Percentiles rank a stretch among this genome's conserved stretches.
Evolutionary conservation across 2,329 filamentous ascomycete genomes (phyloP).

Genomic region (Dactylonectria estremocensis): DNA sequence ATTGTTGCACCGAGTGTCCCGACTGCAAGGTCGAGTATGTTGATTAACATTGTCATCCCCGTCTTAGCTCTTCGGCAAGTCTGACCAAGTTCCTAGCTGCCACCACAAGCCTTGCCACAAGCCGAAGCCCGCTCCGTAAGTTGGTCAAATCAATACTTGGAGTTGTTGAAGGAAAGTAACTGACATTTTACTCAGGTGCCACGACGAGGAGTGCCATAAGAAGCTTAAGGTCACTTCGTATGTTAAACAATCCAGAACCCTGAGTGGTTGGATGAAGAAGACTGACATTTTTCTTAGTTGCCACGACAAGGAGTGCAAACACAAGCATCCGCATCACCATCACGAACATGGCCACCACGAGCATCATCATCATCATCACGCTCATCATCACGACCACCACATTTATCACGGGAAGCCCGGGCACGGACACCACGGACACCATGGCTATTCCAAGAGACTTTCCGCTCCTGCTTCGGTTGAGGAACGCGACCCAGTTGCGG

Average conservation of each 20-base stretch:
- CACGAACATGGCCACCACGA: no score
- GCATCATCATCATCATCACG: no score
- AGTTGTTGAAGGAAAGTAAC: background rate
- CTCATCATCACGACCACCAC: background rate
- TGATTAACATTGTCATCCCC: background rate
- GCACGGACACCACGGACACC: conserved; percentile 1
- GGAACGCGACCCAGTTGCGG: background rate
- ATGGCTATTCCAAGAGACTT: background rate
- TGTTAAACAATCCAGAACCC: no score
- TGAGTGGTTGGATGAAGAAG: no score
- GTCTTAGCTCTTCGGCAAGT: background rate
- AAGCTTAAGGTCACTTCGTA: no score
- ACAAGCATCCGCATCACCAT: no score
- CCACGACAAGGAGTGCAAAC: no score
- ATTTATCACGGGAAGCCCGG: no score
- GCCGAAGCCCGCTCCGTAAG: background rate
- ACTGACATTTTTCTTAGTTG: no score
- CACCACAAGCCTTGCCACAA: conserved; percentile 1
- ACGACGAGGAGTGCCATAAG: conserved; percentile 12
- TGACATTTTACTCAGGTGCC: conserved; percentile 12
- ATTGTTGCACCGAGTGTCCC: conserved; percentile 46
- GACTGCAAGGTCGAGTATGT: conserved; percentile 41
- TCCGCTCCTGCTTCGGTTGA: background rate
- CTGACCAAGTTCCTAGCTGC: background rate
- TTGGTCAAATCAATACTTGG: no score